phyloP scores from a whole-genome alignment of 768 basidiomycete genomes.

The Rhodotorula taiwanensis region DNA sequence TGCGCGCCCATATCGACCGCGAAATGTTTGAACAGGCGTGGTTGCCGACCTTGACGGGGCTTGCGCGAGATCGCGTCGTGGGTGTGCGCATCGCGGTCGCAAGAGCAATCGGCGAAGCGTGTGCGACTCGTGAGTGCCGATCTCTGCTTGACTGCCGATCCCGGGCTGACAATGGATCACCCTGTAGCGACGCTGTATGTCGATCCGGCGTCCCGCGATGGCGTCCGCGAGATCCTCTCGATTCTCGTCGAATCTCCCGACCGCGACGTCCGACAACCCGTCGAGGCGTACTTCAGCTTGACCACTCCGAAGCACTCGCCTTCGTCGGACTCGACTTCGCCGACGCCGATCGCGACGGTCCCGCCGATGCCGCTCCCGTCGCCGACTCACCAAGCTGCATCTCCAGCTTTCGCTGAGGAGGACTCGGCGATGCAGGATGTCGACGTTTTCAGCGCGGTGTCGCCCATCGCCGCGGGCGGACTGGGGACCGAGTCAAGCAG shows the following conservation, averaged over 20 bases:
- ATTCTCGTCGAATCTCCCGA: slow-evolving; percentile 10
- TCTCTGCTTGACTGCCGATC: no score
- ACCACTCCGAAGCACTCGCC: no score
- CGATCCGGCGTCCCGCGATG: slow-evolving; percentile 1
- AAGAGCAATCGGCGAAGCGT: slow-evolving; percentile 55
- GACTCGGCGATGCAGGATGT: slow-evolving; percentile 6
- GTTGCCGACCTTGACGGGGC: slow-evolving; percentile 54
- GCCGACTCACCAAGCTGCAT: not conserved
- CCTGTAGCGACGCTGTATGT: slow-evolving; percentile 21
- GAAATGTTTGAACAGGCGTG: slow-evolving; percentile 49
- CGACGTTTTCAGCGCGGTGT: not conserved
- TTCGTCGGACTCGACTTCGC: slow-evolving; percentile 17
- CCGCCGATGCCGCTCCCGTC: not conserved
- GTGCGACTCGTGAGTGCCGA: slow-evolving; percentile 34
- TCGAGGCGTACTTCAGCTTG: no score
- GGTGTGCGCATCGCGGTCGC: slow-evolving; percentile 82
- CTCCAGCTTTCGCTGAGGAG: not conserved
- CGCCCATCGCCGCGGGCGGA: not conserved
- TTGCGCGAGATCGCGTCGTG: slow-evolving; percentile 63
- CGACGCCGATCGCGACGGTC: not conserved
- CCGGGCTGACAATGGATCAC: no score
- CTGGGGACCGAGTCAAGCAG: slow-evolving; percentile 4
- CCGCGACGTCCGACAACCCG: slow-evolving; percentile 17
- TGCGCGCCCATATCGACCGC: slow-evolving; percentile 49
- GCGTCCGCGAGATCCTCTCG: slow-evolving; percentile 14